Base-by-base conservation (phyloP, 257 asterid species). In the Nicotiana noctiflora region DNA sequence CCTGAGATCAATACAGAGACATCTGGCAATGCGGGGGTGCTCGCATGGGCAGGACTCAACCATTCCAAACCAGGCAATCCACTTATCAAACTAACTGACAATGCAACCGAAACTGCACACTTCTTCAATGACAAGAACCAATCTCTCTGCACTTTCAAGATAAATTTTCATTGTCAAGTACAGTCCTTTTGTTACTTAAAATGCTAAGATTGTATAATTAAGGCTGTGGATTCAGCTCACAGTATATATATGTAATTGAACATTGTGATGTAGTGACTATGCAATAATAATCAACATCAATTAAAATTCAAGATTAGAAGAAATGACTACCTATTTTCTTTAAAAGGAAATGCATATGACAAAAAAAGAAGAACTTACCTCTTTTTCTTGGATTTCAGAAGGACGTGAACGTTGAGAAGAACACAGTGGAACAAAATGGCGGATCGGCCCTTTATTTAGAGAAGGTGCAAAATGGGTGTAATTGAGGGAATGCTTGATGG, bases 1-100 rank as follows among this genome's bases (percentile, higher is more conserved):
- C 98, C 99, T 2, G 98, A 90, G 27, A 94, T 94, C 91, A 96
- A 84, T 46, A 96, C 98, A 0, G 98, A 89, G 56, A 96, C 90
- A 86, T 96, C 98, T 15, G 97, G 94, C 83, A 93, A 85, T 29
- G 87, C 93, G 0, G 94, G 93, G 82, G 83, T 83, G 81, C 86
- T 82, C 6, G 89, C 88, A 61, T 83, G 88, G n/a, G 94, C 97
- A 77, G 85, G 88, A 51, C 88, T 86, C 51, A 84, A 84, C 87
- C 79, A 76, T 40, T 86, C 90, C 81, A 86, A 82, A n/a, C 84
- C 89, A 1, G 94, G 90, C 51, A 83, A 57, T 79, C 98, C 97
- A 8, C 88, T 87, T 72, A 92, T 78, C 72, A 96, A 83, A 34
- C 96, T 97, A 63, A 84, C 88, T 10, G 93, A 90, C 72, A 96